Percentiles rank a stretch among this genome's conserved stretches.
Conservation (phyloP, 1,139 yeast species). For the Debaryomyces coudertii region DNA sequence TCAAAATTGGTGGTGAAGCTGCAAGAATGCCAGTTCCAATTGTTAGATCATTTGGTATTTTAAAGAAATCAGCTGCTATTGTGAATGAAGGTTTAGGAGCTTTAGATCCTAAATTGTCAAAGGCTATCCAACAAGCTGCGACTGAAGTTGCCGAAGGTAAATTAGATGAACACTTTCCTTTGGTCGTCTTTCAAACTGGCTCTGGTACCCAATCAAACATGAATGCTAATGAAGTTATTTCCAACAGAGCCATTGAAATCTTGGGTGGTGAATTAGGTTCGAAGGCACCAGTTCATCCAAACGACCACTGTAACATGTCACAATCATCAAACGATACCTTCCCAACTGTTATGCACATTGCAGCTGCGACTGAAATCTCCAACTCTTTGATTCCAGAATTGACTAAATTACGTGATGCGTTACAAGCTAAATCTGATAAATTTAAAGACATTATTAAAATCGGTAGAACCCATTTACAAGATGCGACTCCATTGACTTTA, state of each 20-base stretch:
- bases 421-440: conserved; percentile 77
- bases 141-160: conserved; percentile 93
- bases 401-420: conserved; percentile 72
- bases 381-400: conserved; percentile 77
- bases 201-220: conserved; percentile 98
- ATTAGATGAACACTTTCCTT: conserved; percentile 91
- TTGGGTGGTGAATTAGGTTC: conserved; percentile 92
- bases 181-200: conserved; percentile 98
- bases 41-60: conserved; percentile 86
- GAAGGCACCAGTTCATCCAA: conserved; percentile 94
- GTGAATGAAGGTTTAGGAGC: conserved; percentile 82
- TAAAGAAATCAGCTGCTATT: conserved; percentile 93
- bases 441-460: conserved; percentile 89
- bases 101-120: conserved; percentile 79
- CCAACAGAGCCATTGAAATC: conserved; percentile 95
- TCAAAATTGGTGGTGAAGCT: conserved; percentile 91
- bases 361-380: conserved; percentile 90
- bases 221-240: conserved; percentile 98
- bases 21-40: conserved; percentile 93
- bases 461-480: conserved; percentile 98
- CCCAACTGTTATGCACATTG: conserved; percentile 99
- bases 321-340: conserved; percentile 97
- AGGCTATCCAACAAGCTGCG: conserved; percentile 91
- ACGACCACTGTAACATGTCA: conserved; percentile 98
- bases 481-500: conserved; percentile 95